phyloP scores from a whole-genome alignment of 1,284 basidiomycete species.

The Malassezia obtusa region DNA sequence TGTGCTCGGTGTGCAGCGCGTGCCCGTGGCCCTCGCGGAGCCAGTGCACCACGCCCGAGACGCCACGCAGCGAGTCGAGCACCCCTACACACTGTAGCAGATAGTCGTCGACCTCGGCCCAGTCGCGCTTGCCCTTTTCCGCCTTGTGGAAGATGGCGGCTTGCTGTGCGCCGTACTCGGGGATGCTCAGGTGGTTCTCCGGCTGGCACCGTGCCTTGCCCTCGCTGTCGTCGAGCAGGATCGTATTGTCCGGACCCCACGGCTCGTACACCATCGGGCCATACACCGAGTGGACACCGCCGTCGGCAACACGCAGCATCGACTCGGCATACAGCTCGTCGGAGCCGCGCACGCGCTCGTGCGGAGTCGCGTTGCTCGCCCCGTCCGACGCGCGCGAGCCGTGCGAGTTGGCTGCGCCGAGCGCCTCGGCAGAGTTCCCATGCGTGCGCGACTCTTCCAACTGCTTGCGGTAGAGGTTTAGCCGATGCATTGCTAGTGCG shows the following conservation, averaged over 20 bases:
- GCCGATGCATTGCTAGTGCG: conserved; percentile 1
- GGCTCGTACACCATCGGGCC: conserved; percentile 10
- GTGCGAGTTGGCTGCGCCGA: conserved; percentile 18
- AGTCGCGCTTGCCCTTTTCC: not conserved
- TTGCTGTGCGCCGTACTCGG: conserved; percentile 27
- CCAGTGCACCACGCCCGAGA: conserved; percentile 30
- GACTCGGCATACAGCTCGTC: conserved; percentile 15
- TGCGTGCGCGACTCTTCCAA: too few relatives aligned
- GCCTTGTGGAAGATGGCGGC: not conserved
- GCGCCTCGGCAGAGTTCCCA: too few relatives aligned
- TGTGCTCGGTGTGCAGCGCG: not conserved
- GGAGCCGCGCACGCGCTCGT: too few relatives aligned
- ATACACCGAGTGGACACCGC: not conserved
- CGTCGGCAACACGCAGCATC: not conserved
- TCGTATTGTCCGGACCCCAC: conserved; percentile 61
- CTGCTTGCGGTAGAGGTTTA: not conserved
- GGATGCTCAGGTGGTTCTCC: conserved; percentile 47
- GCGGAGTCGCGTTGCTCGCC: too few relatives aligned
- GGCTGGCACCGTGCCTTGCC: conserved; percentile 69
- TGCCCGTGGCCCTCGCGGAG: conserved; percentile 22
- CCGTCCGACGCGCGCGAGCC: conserved; percentile 11
- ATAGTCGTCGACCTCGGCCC: conserved; percentile 27
- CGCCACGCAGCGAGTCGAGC: conserved; percentile 30
- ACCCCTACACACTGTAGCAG: conserved; percentile 41
- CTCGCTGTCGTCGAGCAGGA: conserved; percentile 71